Evolutionary conservation across 345 rosid genomes (phyloP), one percentile per base, ranked within the genome.

Genomic region (Camelina hispida): DNA sequence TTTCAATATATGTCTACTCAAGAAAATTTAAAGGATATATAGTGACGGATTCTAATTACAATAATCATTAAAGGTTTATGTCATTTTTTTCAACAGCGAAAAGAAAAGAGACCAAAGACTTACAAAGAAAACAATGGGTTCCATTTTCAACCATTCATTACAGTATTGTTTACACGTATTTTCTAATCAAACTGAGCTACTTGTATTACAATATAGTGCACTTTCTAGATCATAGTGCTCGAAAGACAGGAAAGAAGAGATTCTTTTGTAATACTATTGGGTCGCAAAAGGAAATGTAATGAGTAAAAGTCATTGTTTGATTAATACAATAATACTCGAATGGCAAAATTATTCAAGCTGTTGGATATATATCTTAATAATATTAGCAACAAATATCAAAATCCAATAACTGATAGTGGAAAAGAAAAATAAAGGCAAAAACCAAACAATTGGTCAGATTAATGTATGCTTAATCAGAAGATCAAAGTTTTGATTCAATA

Each of bases 211-310:
- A 57, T 77, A 77, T 59, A 28, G 50, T 50, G 32, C 46, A 16
- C 30, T 32, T 34, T 13, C 52, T 57, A 25, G 68, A 63, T 15
- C 68, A 15, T 57, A 65, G 76, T 77, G 68, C 51, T 71, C 68
- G 35, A 42, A 48, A 43, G 42, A 71, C 71, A 53, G 48, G 30
- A 28, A 63, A 56, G 66, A 57, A 32, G 61, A 71, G 72, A 58
- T 70, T 77, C 72, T 64, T 48, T 57, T 77, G 76, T 40, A n/a
- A 3, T 63, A 23, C 54, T 44, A 63, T 77, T 58, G 69, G 79
- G 65, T 76, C 69, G 40, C 50, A 37, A 65, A 77, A 50, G 55
- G 30, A 50, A 63, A 71, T 77, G 71, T 58, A 55, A 77, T 77
- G 71, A 70, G 71, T 77, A 63, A 62, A 62, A 69, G 52, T 63